Evolutionary conservation across 257 asterid species (phyloP).

Genomic region (Jacaranda mimosifolia): DNA sequence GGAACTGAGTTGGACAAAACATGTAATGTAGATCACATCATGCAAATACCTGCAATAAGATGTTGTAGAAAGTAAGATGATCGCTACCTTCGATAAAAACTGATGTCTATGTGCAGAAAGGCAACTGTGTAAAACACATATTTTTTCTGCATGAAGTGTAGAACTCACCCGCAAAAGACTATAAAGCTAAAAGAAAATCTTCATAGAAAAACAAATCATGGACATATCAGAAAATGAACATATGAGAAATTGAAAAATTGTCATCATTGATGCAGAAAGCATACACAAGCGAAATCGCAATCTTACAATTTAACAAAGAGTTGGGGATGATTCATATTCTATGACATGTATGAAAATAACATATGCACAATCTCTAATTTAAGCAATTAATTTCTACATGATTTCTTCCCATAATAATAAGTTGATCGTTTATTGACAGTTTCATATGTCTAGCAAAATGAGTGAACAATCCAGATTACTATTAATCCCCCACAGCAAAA

Average conservation of each 20-base stretch:
- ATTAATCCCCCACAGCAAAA: neutral
- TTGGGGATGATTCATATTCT: neutral
- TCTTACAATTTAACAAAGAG: constrained; percentile 15
- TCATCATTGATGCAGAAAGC: constrained; percentile 9
- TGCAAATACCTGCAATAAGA: constrained; percentile 80
- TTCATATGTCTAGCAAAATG: neutral
- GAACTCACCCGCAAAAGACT: neutral
- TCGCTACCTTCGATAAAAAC: constrained; percentile 6
- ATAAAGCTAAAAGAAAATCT: neutral
- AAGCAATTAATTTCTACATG: neutral
- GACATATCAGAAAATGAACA: neutral
- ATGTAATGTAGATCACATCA: constrained; percentile 89
- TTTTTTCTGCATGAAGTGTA: neutral
- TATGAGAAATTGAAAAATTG: constrained; percentile 6
- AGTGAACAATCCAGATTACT: neutral
- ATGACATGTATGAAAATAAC: neutral
- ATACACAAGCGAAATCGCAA: neutral
- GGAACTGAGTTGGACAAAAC: constrained; percentile 89
- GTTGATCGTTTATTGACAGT: constrained; percentile 7
- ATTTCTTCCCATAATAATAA: neutral
- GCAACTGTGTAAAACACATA: neutral
- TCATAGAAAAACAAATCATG: constrained; percentile 1
- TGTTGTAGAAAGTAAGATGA: constrained; percentile 7
- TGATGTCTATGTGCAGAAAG: neutral
- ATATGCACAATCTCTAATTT: constrained; percentile 3